phyloP scores from a whole-genome alignment of 176 grass and related monocot genomes.

The Musa beccarii region DNA sequence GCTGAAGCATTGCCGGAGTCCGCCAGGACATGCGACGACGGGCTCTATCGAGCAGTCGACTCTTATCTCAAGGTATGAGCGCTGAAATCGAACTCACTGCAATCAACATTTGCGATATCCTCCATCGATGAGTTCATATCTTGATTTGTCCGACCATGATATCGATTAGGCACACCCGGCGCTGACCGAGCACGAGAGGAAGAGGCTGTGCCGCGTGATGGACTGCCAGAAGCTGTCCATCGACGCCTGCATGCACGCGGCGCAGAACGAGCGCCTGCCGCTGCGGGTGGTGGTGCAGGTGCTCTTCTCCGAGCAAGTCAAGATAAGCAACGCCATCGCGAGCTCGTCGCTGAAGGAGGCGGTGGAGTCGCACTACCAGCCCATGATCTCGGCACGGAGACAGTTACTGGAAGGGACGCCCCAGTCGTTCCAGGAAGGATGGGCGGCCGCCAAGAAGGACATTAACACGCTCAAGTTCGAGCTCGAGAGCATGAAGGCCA shows the following conservation, averaged over 20 bases:
- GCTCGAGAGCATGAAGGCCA: slow-evolving; percentile 93
- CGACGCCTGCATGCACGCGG: slow-evolving; percentile 96
- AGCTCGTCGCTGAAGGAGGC: slow-evolving; percentile 27
- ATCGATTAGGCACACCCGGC: slow-evolving; percentile 56
- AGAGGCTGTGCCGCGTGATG: slow-evolving; percentile 89
- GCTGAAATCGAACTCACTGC: too few relatives aligned
- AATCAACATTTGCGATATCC: too few relatives aligned
- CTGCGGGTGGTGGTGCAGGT: slow-evolving; percentile 96
- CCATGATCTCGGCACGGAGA: slow-evolving; percentile 28
- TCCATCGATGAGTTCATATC: too few relatives aligned
- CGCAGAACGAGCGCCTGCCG: slow-evolving; percentile 92
- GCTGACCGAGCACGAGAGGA: slow-evolving; percentile 89
- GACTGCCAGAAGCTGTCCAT: slow-evolving; percentile 99
- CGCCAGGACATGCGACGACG: slow-evolving; percentile 74
- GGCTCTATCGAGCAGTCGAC: slow-evolving; percentile 89
- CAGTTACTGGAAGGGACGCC: slow-evolving; percentile 90
- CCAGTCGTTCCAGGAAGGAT: slow-evolving; percentile 96
- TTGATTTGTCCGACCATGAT: too few relatives aligned
- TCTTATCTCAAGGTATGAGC: slow-evolving; percentile 76
- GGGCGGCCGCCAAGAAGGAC: slow-evolving; percentile 93
- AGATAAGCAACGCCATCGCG: slow-evolving; percentile 86
- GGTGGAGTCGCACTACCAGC: slow-evolving; percentile 12
- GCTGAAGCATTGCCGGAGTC: slow-evolving; percentile 89
- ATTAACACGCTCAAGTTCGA: slow-evolving; percentile 99
- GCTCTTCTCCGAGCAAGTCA: slow-evolving; percentile 97